Evolutionary conservation across 2,329 filamentous ascomycete species (phyloP), one percentile per base, ranked within the genome.

Genomic region (Paracorniculantispora psalliotae): DNA sequence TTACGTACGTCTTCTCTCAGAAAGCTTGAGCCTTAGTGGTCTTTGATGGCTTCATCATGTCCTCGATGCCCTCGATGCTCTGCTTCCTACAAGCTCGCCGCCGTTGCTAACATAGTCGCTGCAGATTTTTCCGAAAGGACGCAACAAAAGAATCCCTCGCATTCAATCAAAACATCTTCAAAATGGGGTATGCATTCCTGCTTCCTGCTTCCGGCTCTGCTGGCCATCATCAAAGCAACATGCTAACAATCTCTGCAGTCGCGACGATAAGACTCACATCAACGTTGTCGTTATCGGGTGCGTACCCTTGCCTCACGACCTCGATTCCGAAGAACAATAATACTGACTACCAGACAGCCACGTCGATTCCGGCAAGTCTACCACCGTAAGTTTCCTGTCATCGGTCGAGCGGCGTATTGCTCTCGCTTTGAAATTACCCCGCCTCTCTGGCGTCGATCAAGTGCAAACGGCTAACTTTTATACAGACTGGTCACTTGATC

Each of bases 321-420:
- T 72, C 68, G 72, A 74, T 64, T 71, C 73, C 66, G 68, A n/a
- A 23, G 26, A 46, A 30, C 41, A n/a, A 54, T 46, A 26, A 57
- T 62, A 59, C 64, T 70, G 61, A 72, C 64, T 37, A 28, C 28
- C 25, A 23, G 41, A 67, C 65, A 75, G 92, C 86, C 93, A 96
- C 88, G 92, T 96, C 91, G 92, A 96, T 83, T 96, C 92, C 80
- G 93, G 92, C 84, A 97, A 97, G 89, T 96, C 92, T 72, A 97
- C 92, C 79, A 97, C 92, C 80, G 90, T 91, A 87, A 89, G 87
- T 75, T 63, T 43, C 54, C 62, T 54, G 35, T 59, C 33, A 39
- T 63, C 55, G 48, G 46, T 43, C 9, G 25, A 50, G 54, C 4
- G 25, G 26, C 54, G 25, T 8, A 25, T 17, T 2, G 46, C 46